phyloP scores from a whole-genome alignment of 2,329 filamentous ascomycete genomes.

The Venturia carpophila region DNA sequence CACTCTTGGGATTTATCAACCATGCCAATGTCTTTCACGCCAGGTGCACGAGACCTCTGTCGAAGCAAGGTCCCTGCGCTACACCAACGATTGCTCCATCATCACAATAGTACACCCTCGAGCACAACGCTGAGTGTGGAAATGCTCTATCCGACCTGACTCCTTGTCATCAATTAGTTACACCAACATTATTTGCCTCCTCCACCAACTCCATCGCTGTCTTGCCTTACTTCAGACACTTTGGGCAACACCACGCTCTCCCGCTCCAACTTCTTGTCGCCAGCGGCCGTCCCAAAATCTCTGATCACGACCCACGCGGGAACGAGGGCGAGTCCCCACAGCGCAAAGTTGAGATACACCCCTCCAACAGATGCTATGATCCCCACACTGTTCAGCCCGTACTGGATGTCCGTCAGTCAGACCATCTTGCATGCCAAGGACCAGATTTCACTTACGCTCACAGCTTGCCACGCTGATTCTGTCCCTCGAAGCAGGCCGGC shows the following conservation, averaged over 20 bases:
- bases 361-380: conserved; percentile 58
- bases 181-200: background rate
- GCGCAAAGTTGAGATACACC: conserved; percentile 61
- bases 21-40: too few species aligned
- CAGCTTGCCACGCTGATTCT: conserved; percentile 64
- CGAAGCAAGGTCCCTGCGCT: too few species aligned
- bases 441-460: conserved; percentile 28
- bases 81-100: too few species aligned
- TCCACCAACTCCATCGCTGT: background rate
- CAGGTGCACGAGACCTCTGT: too few species aligned
- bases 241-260: background rate
- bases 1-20: too few species aligned
- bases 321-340: conserved; percentile 56
- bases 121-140: background rate
- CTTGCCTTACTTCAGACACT: background rate
- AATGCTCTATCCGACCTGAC: background rate
- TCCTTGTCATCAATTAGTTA: background rate
- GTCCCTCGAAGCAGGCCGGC: conserved; percentile 61
- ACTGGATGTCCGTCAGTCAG: conserved; percentile 32
- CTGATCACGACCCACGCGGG: conserved; percentile 61
- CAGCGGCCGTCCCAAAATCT: conserved; percentile 39
- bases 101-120: background rate
- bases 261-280: background rate
- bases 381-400: conserved; percentile 55
- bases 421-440: background rate